These are phyloP conservation scores for Starmerella sirachaensis DNA, from an alignment of 805 yeast genomes.

Conservation along the genomic window DNA sequence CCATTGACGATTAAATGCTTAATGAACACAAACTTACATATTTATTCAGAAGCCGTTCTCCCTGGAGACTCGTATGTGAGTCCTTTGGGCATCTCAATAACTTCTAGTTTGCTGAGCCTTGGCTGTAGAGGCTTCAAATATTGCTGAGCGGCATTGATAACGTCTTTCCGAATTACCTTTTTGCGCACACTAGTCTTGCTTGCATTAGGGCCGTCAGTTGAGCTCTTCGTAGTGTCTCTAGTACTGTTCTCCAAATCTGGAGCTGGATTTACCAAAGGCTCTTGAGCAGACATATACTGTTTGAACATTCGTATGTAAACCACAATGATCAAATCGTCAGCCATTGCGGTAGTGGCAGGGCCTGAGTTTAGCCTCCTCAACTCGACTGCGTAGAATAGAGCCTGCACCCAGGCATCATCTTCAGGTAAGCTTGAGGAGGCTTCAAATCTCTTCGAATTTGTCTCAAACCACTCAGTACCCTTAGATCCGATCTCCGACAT, in stretches of 20 bases:
- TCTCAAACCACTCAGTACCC: conserved; percentile 30
- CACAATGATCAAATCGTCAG: conserved; percentile 15
- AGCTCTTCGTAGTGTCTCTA: neutral
- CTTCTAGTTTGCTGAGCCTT: conserved; percentile 17
- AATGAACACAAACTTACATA: neutral
- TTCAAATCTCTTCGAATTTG: conserved; percentile 5
- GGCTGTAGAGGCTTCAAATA: conserved; percentile 15
- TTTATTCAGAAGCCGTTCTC: neutral
- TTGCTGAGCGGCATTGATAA: conserved; percentile 20
- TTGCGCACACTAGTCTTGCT: conserved; percentile 4
- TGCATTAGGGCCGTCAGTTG: neutral
- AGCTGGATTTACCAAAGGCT: neutral
- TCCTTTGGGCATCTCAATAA: neutral
- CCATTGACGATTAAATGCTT: conserved; percentile 25
- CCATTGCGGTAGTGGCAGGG: conserved; percentile 11
- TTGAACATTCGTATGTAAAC: conserved; percentile 5
- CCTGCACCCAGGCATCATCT: conserved; percentile 11
- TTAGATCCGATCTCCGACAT: conserved; percentile 35
- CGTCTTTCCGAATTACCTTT: conserved; percentile 19
- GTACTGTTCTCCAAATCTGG: neutral
- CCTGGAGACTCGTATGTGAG: neutral
- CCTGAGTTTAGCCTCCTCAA: conserved; percentile 12
- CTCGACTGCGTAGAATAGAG: conserved; percentile 11
- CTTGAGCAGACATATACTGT: neutral
- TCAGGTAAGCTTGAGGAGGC: neutral